Evolutionary conservation across 2,329 filamentous ascomycete genomes (phyloP), one percentile per base, ranked within the genome.

Genomic region (Cryphonectria naterciae): DNA sequence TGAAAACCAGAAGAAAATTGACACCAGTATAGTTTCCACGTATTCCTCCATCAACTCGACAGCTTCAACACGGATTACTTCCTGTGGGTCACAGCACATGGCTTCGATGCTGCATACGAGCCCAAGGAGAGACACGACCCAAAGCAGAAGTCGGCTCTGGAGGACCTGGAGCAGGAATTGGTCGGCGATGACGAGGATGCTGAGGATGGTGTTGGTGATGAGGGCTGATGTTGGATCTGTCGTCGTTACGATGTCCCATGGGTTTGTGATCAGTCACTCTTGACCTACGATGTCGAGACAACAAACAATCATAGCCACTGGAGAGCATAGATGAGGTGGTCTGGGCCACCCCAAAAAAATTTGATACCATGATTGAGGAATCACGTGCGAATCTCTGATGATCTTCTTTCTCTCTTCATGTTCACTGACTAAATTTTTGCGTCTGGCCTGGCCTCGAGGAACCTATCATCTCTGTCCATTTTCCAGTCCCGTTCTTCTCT

Each of bases 1-100:
- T 32, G 17, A 39, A 32, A 52, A 46, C 58, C 43, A 46, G 4
- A 46, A n/a, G 8, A 54, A 58, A 58, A 70, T 46, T 67, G 58
- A 67, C 19, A n/a, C 1, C 66, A 0, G 8, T 17, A 19, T 75
- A 93, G 91, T 22, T 94, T 94, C 81, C 90, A 92, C 76, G 86
- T 88, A 56, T 94, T 94, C 81, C 94, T 93, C 83, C 90, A 93
- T 78, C 92, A 94, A 80, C 87, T 94, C 71, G 92, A 95, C 78
- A 90, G 91, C 78, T 93, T 91, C 81, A 87, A 87, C 74, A 88
- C 87, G 15, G 88, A 91, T 75, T 90, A 90, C 78, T 94, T 94
- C 83, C 83, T 94, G 63, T 95, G 92, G 87, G 83, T 93, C 65
- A 93, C 91, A 0, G 91, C 91, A 0, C 88, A 87, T 11, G 92